Conservation (phyloP, 2,329 filamentous ascomycete genomes). For the Colletotrichum horii region DNA sequence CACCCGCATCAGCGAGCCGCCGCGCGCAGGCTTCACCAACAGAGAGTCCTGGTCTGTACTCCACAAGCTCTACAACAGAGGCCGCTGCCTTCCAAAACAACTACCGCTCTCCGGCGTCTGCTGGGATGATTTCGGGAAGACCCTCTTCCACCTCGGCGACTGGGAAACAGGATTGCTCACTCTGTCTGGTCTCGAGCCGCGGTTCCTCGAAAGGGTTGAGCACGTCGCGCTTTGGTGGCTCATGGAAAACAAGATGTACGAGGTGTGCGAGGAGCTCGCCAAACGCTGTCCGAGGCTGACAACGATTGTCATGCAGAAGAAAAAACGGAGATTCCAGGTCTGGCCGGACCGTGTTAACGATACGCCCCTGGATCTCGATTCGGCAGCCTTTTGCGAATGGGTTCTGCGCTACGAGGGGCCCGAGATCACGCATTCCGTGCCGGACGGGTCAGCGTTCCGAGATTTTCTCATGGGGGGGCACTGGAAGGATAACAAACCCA, state of each 20-base stretch:
- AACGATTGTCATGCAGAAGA: not conserved
- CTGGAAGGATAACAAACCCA: not conserved
- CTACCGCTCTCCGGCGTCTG: rapidly evolving
- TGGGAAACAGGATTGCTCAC: not conserved
- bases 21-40: not conserved
- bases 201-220: not conserved
- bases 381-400: not conserved
- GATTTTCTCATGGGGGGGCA: no score
- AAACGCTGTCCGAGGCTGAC: not conserved
- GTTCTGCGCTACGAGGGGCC: not conserved
- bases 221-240: not conserved
- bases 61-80: rapidly evolving
- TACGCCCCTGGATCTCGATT: not conserved
- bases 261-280: not conserved
- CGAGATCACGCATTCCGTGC: not conserved
- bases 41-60: not conserved
- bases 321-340: not conserved
- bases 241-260: no score
- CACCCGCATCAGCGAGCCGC: not conserved
- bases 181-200: rapidly evolving
- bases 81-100: rapidly evolving
- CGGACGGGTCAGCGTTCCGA: not conserved
- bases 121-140: rapidly evolving
- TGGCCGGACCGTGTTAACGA: not conserved
- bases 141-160: rapidly evolving